phyloP scores from a whole-genome alignment of 805 yeast species.

The Hanseniaspora guilliermondii region DNA sequence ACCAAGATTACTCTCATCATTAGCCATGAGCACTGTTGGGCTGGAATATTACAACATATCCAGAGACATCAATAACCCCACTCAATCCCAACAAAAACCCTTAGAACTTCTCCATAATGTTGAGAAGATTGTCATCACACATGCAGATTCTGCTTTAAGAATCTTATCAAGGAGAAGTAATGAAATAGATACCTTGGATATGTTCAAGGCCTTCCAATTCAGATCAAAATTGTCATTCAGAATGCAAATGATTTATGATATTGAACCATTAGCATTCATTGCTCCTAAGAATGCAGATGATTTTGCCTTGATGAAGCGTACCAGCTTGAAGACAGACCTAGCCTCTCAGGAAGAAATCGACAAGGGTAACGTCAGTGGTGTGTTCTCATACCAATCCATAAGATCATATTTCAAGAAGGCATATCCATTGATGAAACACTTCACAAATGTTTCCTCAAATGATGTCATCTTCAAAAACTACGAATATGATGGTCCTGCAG shows the following conservation, averaged over 20 bases:
- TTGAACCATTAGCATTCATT: neutral
- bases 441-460: neutral
- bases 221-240: conserved; percentile 8
- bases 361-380: neutral
- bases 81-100: neutral
- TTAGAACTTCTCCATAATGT: neutral
- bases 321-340: neutral
- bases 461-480: neutral
- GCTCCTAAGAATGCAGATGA: neutral
- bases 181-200: neutral
- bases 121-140: neutral
- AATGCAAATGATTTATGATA: neutral
- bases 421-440: neutral
- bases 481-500: neutral
- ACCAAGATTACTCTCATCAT: neutral
- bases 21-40: neutral
- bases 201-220: neutral
- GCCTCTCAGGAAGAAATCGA: neutral
- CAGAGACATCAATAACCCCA: neutral
- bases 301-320: neutral
- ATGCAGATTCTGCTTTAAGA: neutral
- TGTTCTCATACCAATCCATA: neutral
- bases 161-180: neutral
- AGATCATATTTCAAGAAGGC: neutral
- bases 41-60: neutral